Evolutionary conservation across 108 stramenopile genomes (phyloP), one percentile per base, ranked within the genome.

Genomic region (Pseudonitzschia pungens): DNA sequence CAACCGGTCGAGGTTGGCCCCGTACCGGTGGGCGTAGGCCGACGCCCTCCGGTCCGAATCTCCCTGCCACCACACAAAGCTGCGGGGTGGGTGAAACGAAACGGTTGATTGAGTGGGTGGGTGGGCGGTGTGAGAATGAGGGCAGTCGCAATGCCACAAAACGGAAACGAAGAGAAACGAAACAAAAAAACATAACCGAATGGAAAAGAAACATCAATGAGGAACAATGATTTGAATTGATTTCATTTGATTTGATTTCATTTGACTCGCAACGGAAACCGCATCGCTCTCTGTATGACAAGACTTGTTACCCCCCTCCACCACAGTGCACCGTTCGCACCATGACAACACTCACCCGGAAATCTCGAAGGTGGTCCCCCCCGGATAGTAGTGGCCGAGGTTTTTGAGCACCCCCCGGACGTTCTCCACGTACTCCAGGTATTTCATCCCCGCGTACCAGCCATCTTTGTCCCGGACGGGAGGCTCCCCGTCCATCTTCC

Each of bases 1-100:
- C 44, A 79, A 67, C 15, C 24, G 62, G 20, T 43, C 36, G 14
- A 83, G 52, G 56, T 83, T 79, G n/a, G 21, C 22, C 14, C 57
- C 36, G 57, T 83, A 83, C 27, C 14, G 22, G 9, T 15, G 28
- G 2, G 60, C 54, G 44, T 75, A 70, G 4, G 64, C 75, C 8
- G 48, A 18, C 32, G 68, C 65, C 15, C 43, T 12, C 20, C 73
- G 54, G 71, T 84, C 83, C 0, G 54, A 53, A 33, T 81, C 69
- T 18, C 80, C 83, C 24, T 84, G 83, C 83, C 83, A 84, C 72
- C 76, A 84, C 18, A 80, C 52, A n/a, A 77, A 63, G 4, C 36
- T 36, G 36, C 6, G 4, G 36, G 6, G 4, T 6, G 36, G n/a
- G n/a, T n/a, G n/a, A n/a, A n/a, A n/a, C n/a, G n/a, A n/a, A n/a